Evolutionary conservation across 2,329 filamentous ascomycete genomes (phyloP).

Genomic region (Sporothrix brasiliensis): DNA sequence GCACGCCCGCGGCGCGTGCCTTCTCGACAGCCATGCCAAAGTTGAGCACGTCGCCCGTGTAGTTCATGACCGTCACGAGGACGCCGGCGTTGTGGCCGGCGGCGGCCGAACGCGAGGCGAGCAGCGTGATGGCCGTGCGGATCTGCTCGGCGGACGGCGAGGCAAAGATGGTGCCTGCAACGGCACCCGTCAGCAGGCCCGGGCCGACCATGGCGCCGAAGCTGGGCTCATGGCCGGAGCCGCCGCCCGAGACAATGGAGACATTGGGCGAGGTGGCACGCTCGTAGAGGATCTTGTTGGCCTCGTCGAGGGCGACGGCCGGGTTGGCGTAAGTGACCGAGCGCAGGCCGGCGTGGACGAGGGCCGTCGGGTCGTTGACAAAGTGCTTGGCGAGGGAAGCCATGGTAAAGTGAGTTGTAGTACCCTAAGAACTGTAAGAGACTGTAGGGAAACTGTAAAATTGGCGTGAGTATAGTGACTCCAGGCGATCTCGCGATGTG

Average conservation of each 20-base stretch:
- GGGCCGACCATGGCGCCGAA: slow-evolving; percentile 84
- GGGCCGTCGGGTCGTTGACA: slow-evolving; percentile 77
- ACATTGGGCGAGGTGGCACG: slow-evolving; percentile 59
- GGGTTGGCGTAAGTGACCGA: slow-evolving; percentile 84
- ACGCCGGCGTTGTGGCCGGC: slow-evolving; percentile 67
- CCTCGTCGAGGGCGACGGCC: slow-evolving; percentile 72
- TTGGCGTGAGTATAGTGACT: not conserved
- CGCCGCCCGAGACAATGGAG: slow-evolving; percentile 82
- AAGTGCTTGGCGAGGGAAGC: slow-evolving; percentile 73
- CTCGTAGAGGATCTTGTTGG: slow-evolving; percentile 80
- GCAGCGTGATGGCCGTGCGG: slow-evolving; percentile 70
- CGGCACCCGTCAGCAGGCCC: slow-evolving; percentile 77
- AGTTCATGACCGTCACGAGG: slow-evolving; percentile 93
- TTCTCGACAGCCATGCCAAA: slow-evolving; percentile 95
- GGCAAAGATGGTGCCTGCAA: slow-evolving; percentile 83
- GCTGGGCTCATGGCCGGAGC: slow-evolving; percentile 86
- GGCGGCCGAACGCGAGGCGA: slow-evolving; percentile 56
- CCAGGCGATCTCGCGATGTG: not conserved
- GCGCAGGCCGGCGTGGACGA: slow-evolving; percentile 76
- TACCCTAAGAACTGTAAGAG: slow-evolving; percentile 22
- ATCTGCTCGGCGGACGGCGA: slow-evolving; percentile 79
- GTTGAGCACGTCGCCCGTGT: slow-evolving; percentile 86
- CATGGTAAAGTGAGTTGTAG: slow-evolving; percentile 24
- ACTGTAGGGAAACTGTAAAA: not conserved
- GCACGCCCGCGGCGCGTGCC: slow-evolving; percentile 74